Evolutionary conservation across 2,329 filamentous ascomycete species (phyloP).

Genomic region (Apiospora pterosperma): DNA sequence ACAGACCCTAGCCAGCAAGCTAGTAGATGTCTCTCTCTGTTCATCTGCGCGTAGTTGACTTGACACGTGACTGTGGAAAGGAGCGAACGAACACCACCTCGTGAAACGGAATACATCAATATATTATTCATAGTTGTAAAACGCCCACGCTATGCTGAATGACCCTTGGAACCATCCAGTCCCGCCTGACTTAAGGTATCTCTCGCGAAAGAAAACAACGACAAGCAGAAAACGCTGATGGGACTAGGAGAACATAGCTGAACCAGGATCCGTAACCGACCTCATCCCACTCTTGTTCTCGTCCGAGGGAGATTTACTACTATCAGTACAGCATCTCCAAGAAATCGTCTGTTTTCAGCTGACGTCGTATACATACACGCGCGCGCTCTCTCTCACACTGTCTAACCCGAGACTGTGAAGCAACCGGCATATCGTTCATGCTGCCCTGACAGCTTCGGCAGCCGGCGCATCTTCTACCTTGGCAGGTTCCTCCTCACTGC

Average conservation of each 20-base stretch:
- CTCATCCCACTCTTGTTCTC: not conserved
- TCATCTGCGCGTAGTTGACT: too few relatives aligned
- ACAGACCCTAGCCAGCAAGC: too few relatives aligned
- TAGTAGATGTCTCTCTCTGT: too few relatives aligned
- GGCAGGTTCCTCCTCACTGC: not conserved
- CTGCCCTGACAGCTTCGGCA: not conserved
- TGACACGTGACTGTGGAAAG: too few relatives aligned
- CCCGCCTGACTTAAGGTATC: slow-evolving; percentile 1
- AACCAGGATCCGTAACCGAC: not conserved
- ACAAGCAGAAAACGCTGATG: not conserved
- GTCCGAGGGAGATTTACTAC: not conserved
- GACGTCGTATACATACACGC: not conserved
- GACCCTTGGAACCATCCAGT: not conserved
- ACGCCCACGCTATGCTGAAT: slow-evolving; percentile 3
- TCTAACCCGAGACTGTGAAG: too few relatives aligned
- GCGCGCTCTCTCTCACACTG: not conserved
- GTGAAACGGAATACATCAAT: not conserved
- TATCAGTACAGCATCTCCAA: not conserved
- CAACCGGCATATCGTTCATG: not conserved
- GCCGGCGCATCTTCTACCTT: not conserved
- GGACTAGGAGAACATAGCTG: not conserved
- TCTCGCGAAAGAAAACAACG: not conserved
- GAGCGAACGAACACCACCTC: not conserved
- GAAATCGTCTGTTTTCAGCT: not conserved
- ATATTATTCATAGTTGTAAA: not conserved